These are phyloP conservation scores for Hypoxylon sp. DNA, from an alignment of 2,329 filamentous ascomycete species.

Conservation along the genomic window DNA sequence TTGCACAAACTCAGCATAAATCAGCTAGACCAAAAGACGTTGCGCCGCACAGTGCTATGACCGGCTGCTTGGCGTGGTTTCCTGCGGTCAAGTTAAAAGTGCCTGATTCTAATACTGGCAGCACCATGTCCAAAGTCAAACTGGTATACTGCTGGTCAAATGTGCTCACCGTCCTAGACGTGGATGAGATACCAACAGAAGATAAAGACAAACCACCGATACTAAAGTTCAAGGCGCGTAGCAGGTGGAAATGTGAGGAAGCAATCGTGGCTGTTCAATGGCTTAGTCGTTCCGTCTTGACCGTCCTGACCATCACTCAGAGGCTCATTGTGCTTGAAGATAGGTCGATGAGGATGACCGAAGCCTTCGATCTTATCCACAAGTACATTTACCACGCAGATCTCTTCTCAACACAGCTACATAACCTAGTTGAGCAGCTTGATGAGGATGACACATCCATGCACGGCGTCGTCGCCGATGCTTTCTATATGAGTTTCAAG, in stretches of 20 bases:
- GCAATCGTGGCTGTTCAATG: slow-evolving; percentile 97
- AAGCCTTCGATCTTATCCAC: slow-evolving; percentile 91
- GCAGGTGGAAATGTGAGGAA: slow-evolving; percentile 93
- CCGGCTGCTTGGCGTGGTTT: slow-evolving; percentile 96
- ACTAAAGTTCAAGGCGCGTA: slow-evolving; percentile 85
- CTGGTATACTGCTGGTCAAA: slow-evolving; percentile 99
- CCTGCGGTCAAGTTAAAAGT: slow-evolving; percentile 93
- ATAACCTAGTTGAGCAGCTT: slow-evolving; percentile 86
- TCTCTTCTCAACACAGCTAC: slow-evolving; percentile 89
- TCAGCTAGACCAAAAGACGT: slow-evolving; percentile 92
- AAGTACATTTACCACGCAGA: slow-evolving; percentile 95
- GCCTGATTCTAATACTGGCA: slow-evolving; percentile 75
- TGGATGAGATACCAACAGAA: slow-evolving; percentile 78
- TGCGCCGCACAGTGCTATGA: slow-evolving; percentile 89
- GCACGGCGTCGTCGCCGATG: slow-evolving; percentile 96
- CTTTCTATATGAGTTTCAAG: slow-evolving; percentile 98
- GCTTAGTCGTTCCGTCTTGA: slow-evolving; percentile 93
- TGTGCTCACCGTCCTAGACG: slow-evolving; percentile 91
- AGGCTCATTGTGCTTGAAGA: slow-evolving; percentile 94
- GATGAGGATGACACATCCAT: slow-evolving; percentile 90
- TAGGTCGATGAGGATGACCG: slow-evolving; percentile 87
- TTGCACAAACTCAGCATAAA: slow-evolving; percentile 97
- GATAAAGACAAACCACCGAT: slow-evolving; percentile 83
- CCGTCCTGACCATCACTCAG: slow-evolving; percentile 94
- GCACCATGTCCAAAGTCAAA: slow-evolving; percentile 83